Evolutionary conservation across 2,329 filamentous ascomycete genomes (phyloP).

Genomic region (Colletotrichum magnum): DNA sequence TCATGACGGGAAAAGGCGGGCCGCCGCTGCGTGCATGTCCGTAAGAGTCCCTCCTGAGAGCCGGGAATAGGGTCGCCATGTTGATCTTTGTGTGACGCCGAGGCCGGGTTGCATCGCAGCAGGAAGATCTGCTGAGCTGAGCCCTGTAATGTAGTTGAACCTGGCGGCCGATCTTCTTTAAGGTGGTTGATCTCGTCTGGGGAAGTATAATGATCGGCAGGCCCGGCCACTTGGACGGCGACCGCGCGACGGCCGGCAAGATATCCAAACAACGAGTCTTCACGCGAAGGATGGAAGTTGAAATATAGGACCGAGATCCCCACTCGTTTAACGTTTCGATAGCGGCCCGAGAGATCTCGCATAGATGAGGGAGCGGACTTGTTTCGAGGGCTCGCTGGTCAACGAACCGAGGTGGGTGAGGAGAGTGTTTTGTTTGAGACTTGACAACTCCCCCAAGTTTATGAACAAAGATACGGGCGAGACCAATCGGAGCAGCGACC

Average conservation of each 20-base stretch:
- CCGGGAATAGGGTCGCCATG: conserved; percentile 31
- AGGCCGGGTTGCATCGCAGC: conserved; percentile 37
- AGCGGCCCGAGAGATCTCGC: conserved; percentile 39
- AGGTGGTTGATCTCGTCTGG: conserved; percentile 27
- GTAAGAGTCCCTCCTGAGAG: conserved; percentile 6
- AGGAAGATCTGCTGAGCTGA: conserved; percentile 27
- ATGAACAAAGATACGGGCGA: conserved; percentile 15
- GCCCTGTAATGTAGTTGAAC: conserved; percentile 29
- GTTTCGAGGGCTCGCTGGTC: conserved; percentile 33
- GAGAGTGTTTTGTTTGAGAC: conserved; percentile 25
- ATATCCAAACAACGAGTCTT: conserved; percentile 17
- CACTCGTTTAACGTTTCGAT: conserved; percentile 38
- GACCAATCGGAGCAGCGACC: conserved; percentile 21
- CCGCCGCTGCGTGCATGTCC: conserved; percentile 8
- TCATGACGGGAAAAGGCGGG: conserved; percentile 39
- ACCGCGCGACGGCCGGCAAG: conserved; percentile 15
- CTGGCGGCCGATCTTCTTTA: conserved; percentile 38
- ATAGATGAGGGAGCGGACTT: conserved; percentile 34
- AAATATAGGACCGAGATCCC: conserved; percentile 39
- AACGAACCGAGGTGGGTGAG: conserved; percentile 12
- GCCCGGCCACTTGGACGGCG: conserved; percentile 32
- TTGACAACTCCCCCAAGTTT: conserved; percentile 24
- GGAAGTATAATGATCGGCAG: conserved; percentile 26
- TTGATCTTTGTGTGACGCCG: conserved; percentile 33
- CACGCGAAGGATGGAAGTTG: conserved; percentile 23